phyloP scores from a whole-genome alignment of 805 yeast genomes.

The Wickerhamiella sergipiensis region DNA sequence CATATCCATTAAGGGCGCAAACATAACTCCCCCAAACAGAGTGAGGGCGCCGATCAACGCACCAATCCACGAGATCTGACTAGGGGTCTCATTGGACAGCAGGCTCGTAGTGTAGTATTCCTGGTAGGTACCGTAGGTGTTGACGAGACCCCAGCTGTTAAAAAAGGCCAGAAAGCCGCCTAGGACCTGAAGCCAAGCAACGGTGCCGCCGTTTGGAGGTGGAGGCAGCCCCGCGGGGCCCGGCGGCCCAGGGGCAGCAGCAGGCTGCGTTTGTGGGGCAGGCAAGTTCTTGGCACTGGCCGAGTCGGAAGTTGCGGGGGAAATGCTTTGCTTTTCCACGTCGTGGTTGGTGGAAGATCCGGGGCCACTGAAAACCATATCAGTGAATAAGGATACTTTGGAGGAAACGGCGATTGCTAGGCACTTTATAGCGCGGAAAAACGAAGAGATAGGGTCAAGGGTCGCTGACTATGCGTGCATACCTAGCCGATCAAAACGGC shows the following conservation, averaged over 20 bases:
- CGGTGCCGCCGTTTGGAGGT: conserved; percentile 18
- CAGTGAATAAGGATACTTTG: not conserved
- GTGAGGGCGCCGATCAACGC: conserved; percentile 11
- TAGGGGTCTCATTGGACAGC: conserved; percentile 4
- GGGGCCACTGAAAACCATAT: not conserved
- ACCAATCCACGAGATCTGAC: conserved; percentile 17
- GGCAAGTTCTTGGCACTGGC: not conserved
- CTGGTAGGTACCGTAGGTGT: conserved; percentile 18
- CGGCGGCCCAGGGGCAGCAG: not conserved
- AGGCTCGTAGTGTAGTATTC: conserved; percentile 11
- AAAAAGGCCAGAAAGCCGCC: conserved; percentile 16
- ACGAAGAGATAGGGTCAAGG: not conserved
- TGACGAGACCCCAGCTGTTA: conserved; percentile 18
- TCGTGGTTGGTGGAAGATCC: not conserved
- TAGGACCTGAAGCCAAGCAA: conserved; percentile 18
- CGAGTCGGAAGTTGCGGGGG: not conserved
- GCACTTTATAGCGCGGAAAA: not conserved
- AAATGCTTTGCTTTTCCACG: not conserved
- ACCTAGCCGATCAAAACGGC: not conserved
- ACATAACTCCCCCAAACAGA: conserved; percentile 15
- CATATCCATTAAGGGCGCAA: conserved; percentile 22
- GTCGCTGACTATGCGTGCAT: not conserved
- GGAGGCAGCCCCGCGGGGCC: conserved; percentile 7
- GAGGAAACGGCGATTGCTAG: not conserved
- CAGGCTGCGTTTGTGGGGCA: not conserved